These are phyloP conservation scores for Mycena galericulata DNA, from an alignment of 768 basidiomycete species.

Conservation along the genomic window DNA sequence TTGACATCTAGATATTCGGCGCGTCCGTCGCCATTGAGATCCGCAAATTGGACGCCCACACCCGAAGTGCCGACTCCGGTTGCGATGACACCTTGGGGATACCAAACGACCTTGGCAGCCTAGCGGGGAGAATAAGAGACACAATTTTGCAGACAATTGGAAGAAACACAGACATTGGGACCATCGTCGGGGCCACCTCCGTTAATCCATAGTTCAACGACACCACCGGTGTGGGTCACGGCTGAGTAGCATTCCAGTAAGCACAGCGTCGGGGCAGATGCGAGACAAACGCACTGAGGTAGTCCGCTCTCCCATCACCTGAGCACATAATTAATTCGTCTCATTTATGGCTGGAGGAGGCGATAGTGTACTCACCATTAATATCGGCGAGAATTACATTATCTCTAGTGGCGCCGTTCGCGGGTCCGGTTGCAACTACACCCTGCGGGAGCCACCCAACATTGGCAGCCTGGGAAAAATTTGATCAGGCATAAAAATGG, in stretches of 20 bases:
- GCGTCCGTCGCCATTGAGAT: conserved; percentile 18
- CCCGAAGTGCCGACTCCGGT: conserved; percentile 13
- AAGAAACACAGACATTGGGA: not conserved
- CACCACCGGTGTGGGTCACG: conserved; percentile 1
- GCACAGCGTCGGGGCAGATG: not conserved
- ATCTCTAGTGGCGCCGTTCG: not conserved
- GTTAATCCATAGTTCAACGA: conserved; percentile 12
- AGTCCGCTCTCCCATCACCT: conserved; percentile 19
- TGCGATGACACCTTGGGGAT: conserved; percentile 11
- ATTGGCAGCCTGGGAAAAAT: conserved; percentile 2
- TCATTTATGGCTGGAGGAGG: not conserved
- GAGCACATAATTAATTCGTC: no score
- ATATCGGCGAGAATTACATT: conserved; percentile 8
- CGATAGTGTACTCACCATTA: not conserved
- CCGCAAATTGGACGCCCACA: conserved; percentile 17
- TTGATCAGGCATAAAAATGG: not conserved
- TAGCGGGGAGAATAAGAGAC: not conserved
- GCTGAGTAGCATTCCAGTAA: not conserved
- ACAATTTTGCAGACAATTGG: no score
- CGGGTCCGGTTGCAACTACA: conserved; percentile 8
- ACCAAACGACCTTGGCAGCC: conserved; percentile 11
- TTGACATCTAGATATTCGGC: conserved; percentile 17
- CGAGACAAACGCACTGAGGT: conserved; percentile 6
- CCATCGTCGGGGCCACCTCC: conserved; percentile 12
- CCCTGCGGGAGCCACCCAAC: conserved; percentile 6